A percentile compares a stretch with the other conserved stretches of the same genome.
Conservation (phyloP, 73 alveolate species). For the Halteria grandinella region DNA sequence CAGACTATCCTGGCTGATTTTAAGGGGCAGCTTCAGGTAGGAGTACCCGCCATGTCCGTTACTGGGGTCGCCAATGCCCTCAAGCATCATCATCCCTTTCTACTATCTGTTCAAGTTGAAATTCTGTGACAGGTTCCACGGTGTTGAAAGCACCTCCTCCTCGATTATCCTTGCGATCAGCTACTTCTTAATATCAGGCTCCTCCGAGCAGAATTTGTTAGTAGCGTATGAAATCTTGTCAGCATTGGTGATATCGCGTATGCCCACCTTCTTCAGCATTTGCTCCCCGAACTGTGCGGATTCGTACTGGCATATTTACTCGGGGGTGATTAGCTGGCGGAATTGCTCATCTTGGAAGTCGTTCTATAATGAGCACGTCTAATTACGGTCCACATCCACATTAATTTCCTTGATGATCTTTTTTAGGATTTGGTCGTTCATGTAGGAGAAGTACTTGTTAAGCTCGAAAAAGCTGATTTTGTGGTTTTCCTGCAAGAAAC, state of each 20-base stretch:
- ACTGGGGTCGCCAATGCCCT: constrained; percentile 98
- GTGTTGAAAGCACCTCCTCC: constrained; percentile 96
- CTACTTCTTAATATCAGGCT: constrained; percentile 66
- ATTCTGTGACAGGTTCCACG: constrained; percentile 94
- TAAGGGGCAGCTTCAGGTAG: constrained; percentile 93
- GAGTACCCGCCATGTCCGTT: constrained; percentile 98
- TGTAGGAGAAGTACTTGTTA: constrained; percentile 72
- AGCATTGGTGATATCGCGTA: constrained; percentile 84
- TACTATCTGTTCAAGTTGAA: constrained; percentile 73
- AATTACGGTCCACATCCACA: constrained; percentile 83
- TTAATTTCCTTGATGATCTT: constrained; percentile 88
- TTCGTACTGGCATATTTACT: constrained; percentile 95
- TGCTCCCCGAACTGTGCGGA: constrained; percentile 91
- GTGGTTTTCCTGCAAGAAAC: constrained; percentile 81
- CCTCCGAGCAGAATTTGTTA: constrained; percentile 85
- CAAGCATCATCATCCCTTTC: constrained; percentile 92
- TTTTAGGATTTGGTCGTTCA: constrained; percentile 87
- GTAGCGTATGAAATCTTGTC: constrained; percentile 93
- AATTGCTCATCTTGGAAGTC: constrained; percentile 76
- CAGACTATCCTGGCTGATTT: constrained; percentile 55
- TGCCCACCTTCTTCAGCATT: constrained; percentile 92
- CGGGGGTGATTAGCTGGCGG: constrained; percentile 86
- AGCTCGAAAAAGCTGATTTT: constrained; percentile 79
- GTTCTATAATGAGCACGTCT: constrained; percentile 69
- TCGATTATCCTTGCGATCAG: constrained; percentile 89